A percentile compares a stretch with the other conserved stretches of the same genome.
Conservation (phyloP, 148 eudicot species). For the Vaccinium corymbosum region DNA sequence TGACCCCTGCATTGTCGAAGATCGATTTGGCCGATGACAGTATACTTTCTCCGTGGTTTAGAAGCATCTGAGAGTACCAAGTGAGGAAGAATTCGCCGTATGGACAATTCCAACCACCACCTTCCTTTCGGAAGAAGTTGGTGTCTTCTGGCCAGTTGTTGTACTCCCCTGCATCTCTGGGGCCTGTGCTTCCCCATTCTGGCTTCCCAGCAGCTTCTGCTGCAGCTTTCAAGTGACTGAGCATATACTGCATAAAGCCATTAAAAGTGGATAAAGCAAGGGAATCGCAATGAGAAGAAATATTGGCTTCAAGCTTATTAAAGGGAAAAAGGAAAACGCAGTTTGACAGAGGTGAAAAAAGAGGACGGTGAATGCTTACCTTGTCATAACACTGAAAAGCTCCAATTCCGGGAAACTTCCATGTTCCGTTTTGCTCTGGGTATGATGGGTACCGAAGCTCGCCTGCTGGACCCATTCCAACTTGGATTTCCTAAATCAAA, state of each 20-base stretch:
- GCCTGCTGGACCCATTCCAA: conserved; percentile 99
- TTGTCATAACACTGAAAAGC: conserved; percentile 97
- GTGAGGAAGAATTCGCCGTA: conserved; percentile 93
- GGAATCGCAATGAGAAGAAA: neutral
- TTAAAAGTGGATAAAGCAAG: neutral
- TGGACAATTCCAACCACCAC: conserved; percentile 66
- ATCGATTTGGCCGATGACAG: conserved; percentile 48
- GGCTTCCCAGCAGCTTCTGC: conserved; percentile 82
- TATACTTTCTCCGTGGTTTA: conserved; percentile 78
- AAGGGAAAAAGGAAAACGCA: neutral
- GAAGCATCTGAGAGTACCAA: conserved; percentile 90
- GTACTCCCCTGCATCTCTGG: conserved; percentile 86
- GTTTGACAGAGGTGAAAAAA: neutral
- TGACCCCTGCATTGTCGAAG: conserved; percentile 49
- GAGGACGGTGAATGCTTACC: conserved; percentile 32
- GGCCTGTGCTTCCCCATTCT: conserved; percentile 92
- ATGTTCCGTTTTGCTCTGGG: conserved; percentile 82
- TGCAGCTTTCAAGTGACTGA: conserved; percentile 73
- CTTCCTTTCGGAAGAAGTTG: conserved; percentile 70
- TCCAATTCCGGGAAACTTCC: conserved; percentile 97
- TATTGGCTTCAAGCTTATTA: neutral
- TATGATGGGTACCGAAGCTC: conserved; percentile 98
- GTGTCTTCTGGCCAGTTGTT: conserved; percentile 99
- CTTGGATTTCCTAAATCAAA: conserved; percentile 80
- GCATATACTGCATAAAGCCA: conserved; percentile 58